phyloP scores from a whole-genome alignment of 257 asterid genomes.

The Apocynum venetum region DNA sequence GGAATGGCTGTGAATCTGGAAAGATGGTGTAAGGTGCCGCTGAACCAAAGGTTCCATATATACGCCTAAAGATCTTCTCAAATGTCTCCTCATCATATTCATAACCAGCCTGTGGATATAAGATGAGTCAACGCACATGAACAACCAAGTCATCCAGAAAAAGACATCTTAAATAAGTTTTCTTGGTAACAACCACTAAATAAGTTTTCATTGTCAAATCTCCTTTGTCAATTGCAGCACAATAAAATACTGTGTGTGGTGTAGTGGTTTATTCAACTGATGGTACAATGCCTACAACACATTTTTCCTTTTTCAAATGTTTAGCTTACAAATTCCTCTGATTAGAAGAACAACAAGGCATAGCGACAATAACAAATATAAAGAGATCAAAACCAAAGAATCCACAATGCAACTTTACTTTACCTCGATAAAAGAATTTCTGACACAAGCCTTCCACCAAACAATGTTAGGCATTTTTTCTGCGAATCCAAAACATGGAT shows the following conservation, averaged over 20 bases:
- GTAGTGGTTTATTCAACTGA: not conserved
- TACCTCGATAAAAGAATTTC: slow-evolving; percentile 86
- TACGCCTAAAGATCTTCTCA: slow-evolving; percentile 77
- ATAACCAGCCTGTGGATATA: slow-evolving; percentile 79
- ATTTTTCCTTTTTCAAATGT: not conserved
- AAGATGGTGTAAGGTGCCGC: slow-evolving; percentile 78
- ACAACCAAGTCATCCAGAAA: not conserved
- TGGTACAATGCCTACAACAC: not conserved
- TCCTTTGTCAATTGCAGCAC: not conserved
- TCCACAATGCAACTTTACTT: slow-evolving; percentile 10
- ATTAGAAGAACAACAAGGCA: not conserved
- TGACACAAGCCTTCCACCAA: slow-evolving; percentile 96
- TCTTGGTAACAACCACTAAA: not conserved
- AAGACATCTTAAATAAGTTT: not conserved
- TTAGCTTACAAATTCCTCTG: not conserved
- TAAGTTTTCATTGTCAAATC: not conserved
- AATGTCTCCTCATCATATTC: slow-evolving; percentile 92
- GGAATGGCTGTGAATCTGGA: slow-evolving; percentile 79
- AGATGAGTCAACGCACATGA: slow-evolving; percentile 9
- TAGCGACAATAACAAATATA: not conserved
- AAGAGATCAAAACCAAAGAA: not conserved
- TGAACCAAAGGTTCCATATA: slow-evolving; percentile 90
- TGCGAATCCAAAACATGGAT: slow-evolving; percentile 90
- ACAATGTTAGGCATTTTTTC: slow-evolving; percentile 85
- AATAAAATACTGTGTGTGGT: not conserved